phyloP scores from a whole-genome alignment of 805 yeast genomes.

The Ogataea degrootiae region DNA sequence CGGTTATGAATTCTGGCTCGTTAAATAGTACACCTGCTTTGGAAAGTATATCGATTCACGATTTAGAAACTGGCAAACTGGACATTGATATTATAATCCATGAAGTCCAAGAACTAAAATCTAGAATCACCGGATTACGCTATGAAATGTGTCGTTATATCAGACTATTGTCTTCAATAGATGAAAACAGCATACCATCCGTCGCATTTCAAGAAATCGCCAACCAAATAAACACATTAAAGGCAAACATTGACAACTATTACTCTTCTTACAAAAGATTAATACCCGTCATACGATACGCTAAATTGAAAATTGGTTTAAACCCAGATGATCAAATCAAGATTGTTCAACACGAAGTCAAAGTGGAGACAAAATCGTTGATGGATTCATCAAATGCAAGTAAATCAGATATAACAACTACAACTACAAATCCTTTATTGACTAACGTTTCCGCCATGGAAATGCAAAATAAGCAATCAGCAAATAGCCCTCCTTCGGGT shows the following conservation, averaged over 20 bases:
- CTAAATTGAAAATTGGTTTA: constrained; percentile 46
- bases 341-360: constrained; percentile 21
- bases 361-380: constrained; percentile 16
- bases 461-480: too few species aligned
- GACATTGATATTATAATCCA: constrained; percentile 30
- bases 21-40: constrained; percentile 6
- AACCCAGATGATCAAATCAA: constrained; percentile 43
- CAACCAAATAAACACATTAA: constrained; percentile 32
- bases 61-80: constrained; percentile 36
- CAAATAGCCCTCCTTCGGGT: too few species aligned
- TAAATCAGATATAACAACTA: neutral
- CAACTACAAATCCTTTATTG: neutral
- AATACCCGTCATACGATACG: constrained; percentile 45
- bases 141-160: constrained; percentile 37
- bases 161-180: constrained; percentile 36
- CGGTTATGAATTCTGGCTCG: constrained; percentile 1
- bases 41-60: constrained; percentile 31
- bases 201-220: constrained; percentile 34
- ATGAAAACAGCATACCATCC: constrained; percentile 40
- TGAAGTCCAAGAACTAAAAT: constrained; percentile 32
- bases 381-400: constrained; percentile 7
- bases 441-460: too few species aligned
- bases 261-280: constrained; percentile 40
- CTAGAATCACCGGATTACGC: constrained; percentile 29
- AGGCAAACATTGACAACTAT: constrained; percentile 37